Base-by-base conservation (phyloP, 768 basidiomycete species). In the Rhodotorula graminis region DNA sequence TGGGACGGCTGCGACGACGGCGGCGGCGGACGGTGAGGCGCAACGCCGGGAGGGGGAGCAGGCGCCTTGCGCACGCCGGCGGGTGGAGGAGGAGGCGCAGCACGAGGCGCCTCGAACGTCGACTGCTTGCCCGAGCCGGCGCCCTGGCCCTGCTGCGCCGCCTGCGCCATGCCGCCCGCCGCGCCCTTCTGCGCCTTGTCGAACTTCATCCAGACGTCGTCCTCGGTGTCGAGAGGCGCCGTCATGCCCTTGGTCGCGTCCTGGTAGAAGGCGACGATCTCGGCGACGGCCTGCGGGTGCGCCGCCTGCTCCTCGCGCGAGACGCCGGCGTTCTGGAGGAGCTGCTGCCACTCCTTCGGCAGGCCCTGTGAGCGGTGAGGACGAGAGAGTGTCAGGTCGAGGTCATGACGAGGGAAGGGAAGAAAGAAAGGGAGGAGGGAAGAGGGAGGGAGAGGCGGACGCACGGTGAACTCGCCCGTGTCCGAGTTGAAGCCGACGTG, bases 401-500 rank as follows among this genome's bases (percentile, higher is more conserved):
- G 50, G 8, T 27, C 23, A 11, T 2, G 23, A 52, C 47, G 47
- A 3, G 47, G 19, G 25, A 59, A 7, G 44, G 6, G 40, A 37
- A 11, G 27, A 25, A 33, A 67, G 49, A 3, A 19, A 50, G 14
- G 42, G 29, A 46, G 31, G 46, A 8, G 18, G 23, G 37, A 49
- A 50, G 44, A 10, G n/a, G n/a, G n/a, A n/a, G n/a, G 29, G 31
- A 37, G 50, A 23, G 27, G 78, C 81, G 75, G 64, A 82, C 82
- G 23, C 44, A 61, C 60, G 16, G 92, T 93, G 83, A 94, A 98
- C 82, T 99, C 95, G 70, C 96, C 96, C 0, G 95, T 98, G 68
- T 92, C 95, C 12, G 92, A 91, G 82, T 99, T 97, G 87, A 97
- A 98, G 71, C 95, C 95, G 80, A 99, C 96, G 80, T 99, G 96